A percentile compares a stretch with the other conserved stretches of the same genome.
Evolutionary conservation across 176 grass and related monocot genomes (phyloP).

Genomic region (Olyra latifolia): DNA sequence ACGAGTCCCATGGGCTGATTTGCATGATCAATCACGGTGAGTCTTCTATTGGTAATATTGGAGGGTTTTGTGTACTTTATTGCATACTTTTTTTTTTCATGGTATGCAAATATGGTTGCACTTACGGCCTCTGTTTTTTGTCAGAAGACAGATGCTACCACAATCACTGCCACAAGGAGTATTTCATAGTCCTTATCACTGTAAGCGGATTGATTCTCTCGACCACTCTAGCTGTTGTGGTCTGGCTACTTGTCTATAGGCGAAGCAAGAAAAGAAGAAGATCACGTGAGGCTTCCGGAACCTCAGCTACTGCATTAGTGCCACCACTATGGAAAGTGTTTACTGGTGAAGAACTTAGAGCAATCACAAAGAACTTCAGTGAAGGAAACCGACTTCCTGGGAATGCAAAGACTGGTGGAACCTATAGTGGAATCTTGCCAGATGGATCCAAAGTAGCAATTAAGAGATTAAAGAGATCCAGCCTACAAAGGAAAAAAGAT

Average conservation of each 20-base stretch:
- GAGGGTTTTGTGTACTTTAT: background rate
- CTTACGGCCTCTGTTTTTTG: conserved; percentile 3
- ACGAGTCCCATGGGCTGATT: conserved; percentile 62
- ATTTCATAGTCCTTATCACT: conserved; percentile 68
- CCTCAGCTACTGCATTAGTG: conserved; percentile 72
- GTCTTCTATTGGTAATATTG: conserved; percentile 2
- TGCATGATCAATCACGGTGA: conserved; percentile 78
- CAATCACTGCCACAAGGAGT: conserved; percentile 70
- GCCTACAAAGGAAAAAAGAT: conserved; percentile 91
- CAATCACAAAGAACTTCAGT: conserved; percentile 96
- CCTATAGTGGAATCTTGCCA: conserved; percentile 79
- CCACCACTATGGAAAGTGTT: conserved; percentile 88
- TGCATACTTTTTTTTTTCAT: conserved; percentile 5
- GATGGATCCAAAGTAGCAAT: conserved; percentile 90
- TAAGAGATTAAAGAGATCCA: conserved; percentile 92
- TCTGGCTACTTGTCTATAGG: conserved; percentile 86
- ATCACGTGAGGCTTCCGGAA: conserved; percentile 66
- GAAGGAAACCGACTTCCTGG: conserved; percentile 94
- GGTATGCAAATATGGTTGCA: background rate
- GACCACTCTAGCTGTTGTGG: conserved; percentile 70
- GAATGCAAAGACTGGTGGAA: conserved; percentile 95
- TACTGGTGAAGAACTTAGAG: conserved; percentile 81
- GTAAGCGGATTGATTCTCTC: conserved; percentile 87
- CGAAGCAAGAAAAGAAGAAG: conserved; percentile 88
- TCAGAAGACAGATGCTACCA: conserved; percentile 65